Conservation (phyloP, 441 rosid genomes). For the Theobroma grandiflorum region DNA sequence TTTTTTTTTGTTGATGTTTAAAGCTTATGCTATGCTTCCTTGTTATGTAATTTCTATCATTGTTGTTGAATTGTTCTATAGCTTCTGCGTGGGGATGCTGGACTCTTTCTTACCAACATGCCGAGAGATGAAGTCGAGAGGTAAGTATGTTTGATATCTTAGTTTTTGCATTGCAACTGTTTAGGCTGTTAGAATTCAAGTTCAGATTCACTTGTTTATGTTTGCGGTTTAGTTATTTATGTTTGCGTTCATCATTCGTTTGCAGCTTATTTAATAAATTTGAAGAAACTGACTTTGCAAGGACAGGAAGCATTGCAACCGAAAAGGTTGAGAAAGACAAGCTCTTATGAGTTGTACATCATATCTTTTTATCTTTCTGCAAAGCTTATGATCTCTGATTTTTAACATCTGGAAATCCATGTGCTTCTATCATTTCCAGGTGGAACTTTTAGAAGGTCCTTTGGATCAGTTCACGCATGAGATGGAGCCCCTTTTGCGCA, state of each 20-base stretch:
- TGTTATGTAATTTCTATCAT: not conserved
- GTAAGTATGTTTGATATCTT: conserved; percentile 42
- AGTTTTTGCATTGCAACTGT: not conserved
- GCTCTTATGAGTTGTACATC: not conserved
- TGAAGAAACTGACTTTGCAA: conserved; percentile 87
- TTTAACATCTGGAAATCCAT: not conserved
- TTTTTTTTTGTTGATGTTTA: not conserved
- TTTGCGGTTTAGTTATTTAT: not conserved
- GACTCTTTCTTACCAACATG: conserved; percentile 81
- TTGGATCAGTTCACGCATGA: conserved; percentile 95
- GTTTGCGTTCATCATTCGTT: conserved; percentile 2
- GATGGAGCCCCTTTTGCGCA: conserved; percentile 96
- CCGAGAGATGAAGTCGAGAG: conserved; percentile 90
- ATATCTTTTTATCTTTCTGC: not conserved
- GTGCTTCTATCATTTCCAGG: conserved; percentile 46
- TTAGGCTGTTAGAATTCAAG: not conserved
- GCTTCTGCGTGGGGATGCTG: conserved; percentile 87
- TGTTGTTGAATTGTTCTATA: conserved; percentile 37
- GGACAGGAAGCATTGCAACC: conserved; percentile 77
- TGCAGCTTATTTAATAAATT: conserved; percentile 80
- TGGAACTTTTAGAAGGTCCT: conserved; percentile 89
- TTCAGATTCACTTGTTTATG: not conserved
- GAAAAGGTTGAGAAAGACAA: conserved; percentile 62
- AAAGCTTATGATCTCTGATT: conserved; percentile 8
- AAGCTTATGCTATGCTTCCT: not conserved